phyloP scores from a whole-genome alignment of 2,329 filamentous ascomycete genomes.

The Cladosporium sp. region DNA sequence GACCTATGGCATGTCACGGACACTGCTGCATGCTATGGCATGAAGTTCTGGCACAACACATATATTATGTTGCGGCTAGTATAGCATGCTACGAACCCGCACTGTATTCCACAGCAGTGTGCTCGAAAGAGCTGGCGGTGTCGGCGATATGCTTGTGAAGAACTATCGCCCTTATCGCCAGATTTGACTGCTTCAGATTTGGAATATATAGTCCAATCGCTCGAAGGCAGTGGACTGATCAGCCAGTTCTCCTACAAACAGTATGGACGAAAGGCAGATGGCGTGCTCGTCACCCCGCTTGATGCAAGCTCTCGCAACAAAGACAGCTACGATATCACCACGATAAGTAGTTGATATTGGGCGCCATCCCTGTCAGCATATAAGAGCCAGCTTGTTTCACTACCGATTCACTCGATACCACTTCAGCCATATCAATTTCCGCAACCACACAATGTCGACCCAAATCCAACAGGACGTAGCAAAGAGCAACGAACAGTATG shows the following conservation, averaged over 20 bases:
- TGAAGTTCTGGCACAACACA: neutral
- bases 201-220: neutral
- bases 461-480: constrained; percentile 58
- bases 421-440: neutral
- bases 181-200: neutral
- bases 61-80: neutral
- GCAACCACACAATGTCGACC: neutral
- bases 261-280: neutral
- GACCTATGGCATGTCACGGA: neutral
- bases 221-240: neutral
- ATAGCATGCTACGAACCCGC: neutral
- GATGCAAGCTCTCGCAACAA: neutral
- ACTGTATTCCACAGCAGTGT: neutral
- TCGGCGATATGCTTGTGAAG: neutral
- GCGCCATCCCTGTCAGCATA: constrained; percentile 41
- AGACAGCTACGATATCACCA: neutral
- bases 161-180: neutral
- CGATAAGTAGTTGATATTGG: neutral
- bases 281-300: constrained; percentile 4
- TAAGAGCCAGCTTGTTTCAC: neutral
- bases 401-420: neutral
- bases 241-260: neutral
- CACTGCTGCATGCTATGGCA: neutral
- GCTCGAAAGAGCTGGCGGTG: neutral
- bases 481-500: constrained; percentile 60